A percentile compares a stretch with the other conserved stretches of the same genome.
These are phyloP conservation scores for Apodospora peruviana DNA, from an alignment of 495 filamentous ascomycete genomes.

Conservation along the genomic window DNA sequence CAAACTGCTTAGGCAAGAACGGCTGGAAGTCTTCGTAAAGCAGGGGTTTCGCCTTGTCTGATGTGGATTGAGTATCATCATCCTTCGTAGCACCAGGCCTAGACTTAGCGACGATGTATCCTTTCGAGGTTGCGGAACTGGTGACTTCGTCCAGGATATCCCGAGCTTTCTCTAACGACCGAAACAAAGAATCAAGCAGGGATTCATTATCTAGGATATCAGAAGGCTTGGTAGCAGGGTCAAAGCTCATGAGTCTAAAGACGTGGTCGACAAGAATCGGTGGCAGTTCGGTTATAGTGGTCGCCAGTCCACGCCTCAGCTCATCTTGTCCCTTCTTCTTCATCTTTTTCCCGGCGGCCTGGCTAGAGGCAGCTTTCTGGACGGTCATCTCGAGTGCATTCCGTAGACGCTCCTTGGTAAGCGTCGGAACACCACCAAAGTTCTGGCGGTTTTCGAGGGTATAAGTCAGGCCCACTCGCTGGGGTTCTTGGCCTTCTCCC, in stretches of 20 bases:
- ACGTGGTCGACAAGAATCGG: slow-evolving; percentile 84
- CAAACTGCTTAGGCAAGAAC: slow-evolving; percentile 81
- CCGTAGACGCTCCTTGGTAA: slow-evolving; percentile 67
- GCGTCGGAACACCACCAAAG: slow-evolving; percentile 61
- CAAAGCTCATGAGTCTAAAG: slow-evolving; percentile 60
- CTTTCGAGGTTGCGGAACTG: slow-evolving; percentile 52
- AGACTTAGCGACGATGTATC: slow-evolving; percentile 83
- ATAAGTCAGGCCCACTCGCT: slow-evolving; percentile 72
- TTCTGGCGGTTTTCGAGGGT: slow-evolving; percentile 79
- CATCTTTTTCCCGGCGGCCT: slow-evolving; percentile 53
- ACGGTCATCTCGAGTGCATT: slow-evolving; percentile 62
- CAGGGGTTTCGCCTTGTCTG: slow-evolving; percentile 41
- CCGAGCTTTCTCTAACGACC: slow-evolving; percentile 62
- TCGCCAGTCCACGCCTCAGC: slow-evolving; percentile 70
- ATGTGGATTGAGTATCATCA: slow-evolving; percentile 26
- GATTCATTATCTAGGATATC: slow-evolving; percentile 61
- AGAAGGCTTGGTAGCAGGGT: slow-evolving; percentile 57
- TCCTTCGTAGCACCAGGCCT: slow-evolving; percentile 25
- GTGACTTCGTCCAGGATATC: slow-evolving; percentile 57
- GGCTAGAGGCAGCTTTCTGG: slow-evolving; percentile 42
- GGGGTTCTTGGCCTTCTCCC: slow-evolving; percentile 67
- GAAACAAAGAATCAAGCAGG: slow-evolving; percentile 58
- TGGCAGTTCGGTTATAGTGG: slow-evolving; percentile 79
- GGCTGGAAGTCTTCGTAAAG: slow-evolving; percentile 96
- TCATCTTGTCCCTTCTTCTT: slow-evolving; percentile 74